phyloP scores from a whole-genome alignment of 345 rosid genomes.

The Zanthoxylum bungeanum region DNA sequence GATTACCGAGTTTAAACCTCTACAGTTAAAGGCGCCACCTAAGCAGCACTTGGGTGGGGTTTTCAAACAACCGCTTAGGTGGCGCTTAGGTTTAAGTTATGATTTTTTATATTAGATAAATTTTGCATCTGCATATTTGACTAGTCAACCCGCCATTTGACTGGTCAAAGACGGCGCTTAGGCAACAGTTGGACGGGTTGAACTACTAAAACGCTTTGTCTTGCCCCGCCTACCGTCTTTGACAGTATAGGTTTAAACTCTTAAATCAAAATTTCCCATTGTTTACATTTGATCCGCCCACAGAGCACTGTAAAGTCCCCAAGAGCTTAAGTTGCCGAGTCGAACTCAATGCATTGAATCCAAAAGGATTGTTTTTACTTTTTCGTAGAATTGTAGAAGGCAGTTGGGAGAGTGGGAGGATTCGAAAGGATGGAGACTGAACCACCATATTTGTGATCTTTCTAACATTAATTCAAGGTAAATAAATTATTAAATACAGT shows the following conservation, averaged over 20 bases:
- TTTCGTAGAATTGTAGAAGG: neutral
- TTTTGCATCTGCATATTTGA: too few species aligned
- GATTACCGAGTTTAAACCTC: neutral
- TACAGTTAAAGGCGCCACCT: too few species aligned
- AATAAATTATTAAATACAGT: neutral
- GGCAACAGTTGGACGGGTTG: too few species aligned
- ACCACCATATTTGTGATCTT: neutral
- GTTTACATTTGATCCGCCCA: neutral
- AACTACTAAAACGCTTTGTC: too few species aligned
- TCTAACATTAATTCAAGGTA: neutral
- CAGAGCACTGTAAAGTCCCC: neutral
- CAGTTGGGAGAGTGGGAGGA: neutral
- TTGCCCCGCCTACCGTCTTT: too few species aligned
- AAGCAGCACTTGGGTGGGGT: too few species aligned
- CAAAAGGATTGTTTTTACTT: neutral
- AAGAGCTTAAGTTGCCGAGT: neutral
- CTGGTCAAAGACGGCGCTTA: too few species aligned
- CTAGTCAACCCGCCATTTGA: too few species aligned
- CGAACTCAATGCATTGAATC: neutral
- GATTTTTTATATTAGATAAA: too few species aligned
- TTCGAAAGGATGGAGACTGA: neutral
- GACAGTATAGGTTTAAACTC: too few species aligned
- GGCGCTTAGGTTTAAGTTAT: too few species aligned
- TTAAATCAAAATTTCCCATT: neutral
- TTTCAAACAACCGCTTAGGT: too few species aligned